Base-by-base conservation (phyloP, 768 basidiomycete genomes). In the Panellus pusillus region DNA sequence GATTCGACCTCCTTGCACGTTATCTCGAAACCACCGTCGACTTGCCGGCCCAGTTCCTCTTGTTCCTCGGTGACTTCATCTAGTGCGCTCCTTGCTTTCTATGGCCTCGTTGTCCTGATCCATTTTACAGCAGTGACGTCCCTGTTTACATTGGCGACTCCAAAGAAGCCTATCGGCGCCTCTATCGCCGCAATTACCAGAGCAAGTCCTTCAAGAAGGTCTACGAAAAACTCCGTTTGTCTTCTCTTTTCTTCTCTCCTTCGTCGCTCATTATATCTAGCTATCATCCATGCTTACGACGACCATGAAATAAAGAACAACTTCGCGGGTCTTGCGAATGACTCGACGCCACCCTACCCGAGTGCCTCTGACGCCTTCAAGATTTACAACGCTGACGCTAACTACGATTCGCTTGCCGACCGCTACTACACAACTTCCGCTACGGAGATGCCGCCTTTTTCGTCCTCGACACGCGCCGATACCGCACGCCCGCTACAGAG, bases 241-340 rank as follows among this genome's bases (percentile, higher is more conserved):
- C 12, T 35, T 45, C 15, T 52, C 31, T 17, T 19, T 50, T 36
- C 13, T 2, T 37, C 14, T 24, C 44, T 41, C 32, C 35, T 36
- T 24, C 24, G n/a, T 9, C 37, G 28, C 17, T 43, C 40, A 40
- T 29, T 28, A 56, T 6, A 56, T 55, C 14, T 60, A 89, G 87
- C 86, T 9, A 77, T 87, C 24, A 74, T 87, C 54, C 79, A 84
- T 62, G 79, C 83, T 19, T 89, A 84, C 62, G 87, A 89, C 63
- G 87, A 89, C 63, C 87, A 89, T 61, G 87, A 87, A 82, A 76
- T 89, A 58, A 74, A 78, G 62, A 86, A 89, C 70, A 86, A 89
- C 64, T 89, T 78, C 60, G 74, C 69, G n/a, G 87, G 85, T 9
- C 66, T 76, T 46, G 74, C 76, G 8, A 76, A 83, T 61, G 81